phyloP scores from a whole-genome alignment of 129 eudicot genomes.

The Dittrichia graveolens region DNA sequence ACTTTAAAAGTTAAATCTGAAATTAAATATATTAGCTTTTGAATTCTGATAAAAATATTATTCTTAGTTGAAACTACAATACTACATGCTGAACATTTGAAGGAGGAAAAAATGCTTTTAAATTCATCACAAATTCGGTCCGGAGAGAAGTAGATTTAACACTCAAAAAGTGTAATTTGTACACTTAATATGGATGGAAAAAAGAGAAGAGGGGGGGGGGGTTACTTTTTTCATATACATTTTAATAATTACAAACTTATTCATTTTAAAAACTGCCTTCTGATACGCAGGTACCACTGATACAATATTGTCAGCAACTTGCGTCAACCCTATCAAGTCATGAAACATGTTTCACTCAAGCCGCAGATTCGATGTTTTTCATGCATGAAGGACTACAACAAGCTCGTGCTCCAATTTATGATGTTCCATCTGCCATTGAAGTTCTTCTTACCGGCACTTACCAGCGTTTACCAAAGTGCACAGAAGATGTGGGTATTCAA shows the following conservation, averaged over 20 bases:
- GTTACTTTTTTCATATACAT: slow-evolving; percentile 5
- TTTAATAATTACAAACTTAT: not conserved
- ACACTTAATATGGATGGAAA: not conserved
- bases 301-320: slow-evolving; percentile 93
- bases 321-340: slow-evolving; percentile 91
- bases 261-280: slow-evolving; percentile 18
- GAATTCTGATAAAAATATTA: not conserved
- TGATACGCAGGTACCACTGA: slow-evolving; percentile 86
- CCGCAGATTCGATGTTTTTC: slow-evolving; percentile 97
- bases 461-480: slow-evolving; percentile 89
- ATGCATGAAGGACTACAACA: slow-evolving; percentile 98
- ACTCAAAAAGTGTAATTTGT: slow-evolving; percentile 1
- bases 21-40: not conserved
- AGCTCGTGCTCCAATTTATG: slow-evolving; percentile 99
- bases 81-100: slow-evolving; percentile 4
- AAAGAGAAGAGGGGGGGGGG: too few relatives aligned
- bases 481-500: slow-evolving; percentile 85
- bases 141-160: not conserved
- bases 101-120: not conserved
- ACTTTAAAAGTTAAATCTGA: not conserved
- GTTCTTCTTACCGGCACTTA: slow-evolving; percentile 88
- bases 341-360: slow-evolving; percentile 95
- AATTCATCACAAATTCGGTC: not conserved
- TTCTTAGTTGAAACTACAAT: not conserved
- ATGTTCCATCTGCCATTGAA: slow-evolving; percentile 97